Evolutionary conservation across 768 basidiomycete species (phyloP).

Genomic region (Russula sp.): DNA sequence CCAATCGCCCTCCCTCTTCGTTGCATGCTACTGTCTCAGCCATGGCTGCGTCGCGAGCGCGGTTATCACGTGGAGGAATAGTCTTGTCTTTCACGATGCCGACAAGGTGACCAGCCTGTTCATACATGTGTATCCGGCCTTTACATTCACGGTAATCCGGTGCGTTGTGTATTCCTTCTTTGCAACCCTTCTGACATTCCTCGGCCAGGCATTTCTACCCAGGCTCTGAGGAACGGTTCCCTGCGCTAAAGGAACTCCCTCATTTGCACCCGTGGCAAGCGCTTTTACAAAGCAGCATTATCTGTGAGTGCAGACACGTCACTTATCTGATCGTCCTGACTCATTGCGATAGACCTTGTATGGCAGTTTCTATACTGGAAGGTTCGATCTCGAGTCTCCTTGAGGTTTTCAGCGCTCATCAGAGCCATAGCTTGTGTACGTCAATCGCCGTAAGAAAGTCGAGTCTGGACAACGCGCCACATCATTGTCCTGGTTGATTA

Average conservation of each 20-base stretch:
- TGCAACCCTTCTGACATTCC: not conserved
- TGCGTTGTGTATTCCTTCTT: conserved; percentile 32
- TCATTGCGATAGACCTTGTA: conserved; percentile 55
- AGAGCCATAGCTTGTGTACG: conserved; percentile 62
- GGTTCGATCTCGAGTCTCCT: conserved; percentile 34
- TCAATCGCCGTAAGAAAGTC: conserved; percentile 86
- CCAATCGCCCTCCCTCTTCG: conserved; percentile 66
- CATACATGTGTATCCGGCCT: conserved; percentile 90
- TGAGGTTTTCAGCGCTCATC: not conserved
- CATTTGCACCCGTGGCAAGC: conserved; percentile 65
- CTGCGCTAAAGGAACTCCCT: conserved; percentile 68
- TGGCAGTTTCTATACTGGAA: conserved; percentile 98
- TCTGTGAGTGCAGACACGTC: conserved; percentile 55
- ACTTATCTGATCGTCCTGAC: conserved; percentile 14
- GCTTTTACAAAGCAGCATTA: conserved; percentile 70
- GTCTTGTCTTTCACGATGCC: conserved; percentile 93
- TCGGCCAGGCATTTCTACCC: conserved; percentile 78
- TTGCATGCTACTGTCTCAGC: conserved; percentile 89
- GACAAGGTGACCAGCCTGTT: conserved; percentile 96
- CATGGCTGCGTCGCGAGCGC: conserved; percentile 90
- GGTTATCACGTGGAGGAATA: conserved; percentile 98
- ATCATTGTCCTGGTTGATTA: conserved; percentile 82
- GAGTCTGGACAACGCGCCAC: conserved; percentile 88
- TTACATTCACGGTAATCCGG: conserved; percentile 89
- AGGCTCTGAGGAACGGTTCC: conserved; percentile 72